Conservation (phyloP, 148 eudicot species). For the Fagopyrum esculentum region DNA sequence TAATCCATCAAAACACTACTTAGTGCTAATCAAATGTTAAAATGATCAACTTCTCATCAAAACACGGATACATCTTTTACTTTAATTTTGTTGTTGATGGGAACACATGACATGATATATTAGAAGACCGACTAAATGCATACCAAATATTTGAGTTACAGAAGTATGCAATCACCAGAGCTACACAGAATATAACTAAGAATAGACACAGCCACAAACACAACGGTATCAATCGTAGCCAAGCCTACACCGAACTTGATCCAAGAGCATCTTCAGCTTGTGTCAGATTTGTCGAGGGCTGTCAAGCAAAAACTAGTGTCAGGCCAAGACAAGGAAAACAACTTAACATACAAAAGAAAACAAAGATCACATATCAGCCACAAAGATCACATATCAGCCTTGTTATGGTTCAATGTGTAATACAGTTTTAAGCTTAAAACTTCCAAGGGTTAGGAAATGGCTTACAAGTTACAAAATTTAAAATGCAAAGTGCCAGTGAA, state of each 20-base stretch:
- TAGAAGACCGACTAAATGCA: background rate
- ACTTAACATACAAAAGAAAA: background rate
- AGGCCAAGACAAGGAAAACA: background rate
- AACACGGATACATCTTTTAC: background rate
- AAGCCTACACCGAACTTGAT: background rate
- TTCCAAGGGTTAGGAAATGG: background rate
- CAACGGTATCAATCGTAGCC: background rate
- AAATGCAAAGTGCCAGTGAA: background rate
- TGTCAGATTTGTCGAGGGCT: constrained; percentile 62
- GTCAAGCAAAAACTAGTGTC: constrained; percentile 13
- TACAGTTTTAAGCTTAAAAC: no score
- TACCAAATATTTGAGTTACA: background rate
- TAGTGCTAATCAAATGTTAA: background rate
- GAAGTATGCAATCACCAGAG: background rate
- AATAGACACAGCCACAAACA: background rate
- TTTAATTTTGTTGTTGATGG: background rate
- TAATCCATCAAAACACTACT: background rate
- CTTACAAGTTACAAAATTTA: background rate
- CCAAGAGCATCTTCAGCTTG: constrained; percentile 27
- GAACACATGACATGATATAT: background rate
- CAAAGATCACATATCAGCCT: background rate
- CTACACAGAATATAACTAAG: background rate
- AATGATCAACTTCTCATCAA: background rate
- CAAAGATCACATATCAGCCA: background rate
- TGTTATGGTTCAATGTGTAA: no score